Percentiles rank a stretch among this genome's conserved stretches.
phyloP scores from a whole-genome alignment of 371 early-diverging fungal genomes.

The Encephalitozoon romaleae region DNA sequence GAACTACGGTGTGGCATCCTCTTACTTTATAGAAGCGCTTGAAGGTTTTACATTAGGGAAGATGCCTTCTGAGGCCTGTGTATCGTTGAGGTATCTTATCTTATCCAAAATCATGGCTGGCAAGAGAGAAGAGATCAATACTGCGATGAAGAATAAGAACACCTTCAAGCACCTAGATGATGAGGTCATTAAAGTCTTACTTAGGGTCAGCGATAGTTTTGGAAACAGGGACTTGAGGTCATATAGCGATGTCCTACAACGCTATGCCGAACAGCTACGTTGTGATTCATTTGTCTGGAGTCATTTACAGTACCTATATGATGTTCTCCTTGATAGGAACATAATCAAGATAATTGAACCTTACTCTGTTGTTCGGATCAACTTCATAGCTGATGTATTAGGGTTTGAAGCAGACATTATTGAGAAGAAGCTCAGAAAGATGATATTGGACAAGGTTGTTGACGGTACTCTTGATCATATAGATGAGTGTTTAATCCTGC shows the following conservation, averaged over 20 bases:
- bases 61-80: constrained; percentile 25
- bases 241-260: constrained; percentile 48
- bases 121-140: constrained; percentile 49
- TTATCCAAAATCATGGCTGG: constrained; percentile 54
- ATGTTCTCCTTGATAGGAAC: constrained; percentile 59
- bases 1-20: constrained; percentile 51
- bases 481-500: constrained; percentile 45
- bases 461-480: constrained; percentile 60
- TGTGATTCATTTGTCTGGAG: constrained; percentile 52
- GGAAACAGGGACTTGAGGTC: constrained; percentile 47
- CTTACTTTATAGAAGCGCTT: constrained; percentile 60
- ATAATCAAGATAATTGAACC: constrained; percentile 62
- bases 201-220: constrained; percentile 39
- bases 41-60: constrained; percentile 57
- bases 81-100: constrained; percentile 56
- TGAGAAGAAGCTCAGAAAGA: constrained; percentile 60
- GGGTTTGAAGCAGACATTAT: constrained; percentile 47
- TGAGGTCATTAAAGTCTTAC: constrained; percentile 41
- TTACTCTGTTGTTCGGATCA: constrained; percentile 58
- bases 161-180: constrained; percentile 23
- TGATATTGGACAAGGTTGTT: constrained; percentile 60
- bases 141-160: constrained; percentile 45
- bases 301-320: constrained; percentile 56
- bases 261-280: constrained; percentile 26
- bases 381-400: constrained; percentile 52